Evolutionary conservation across 2,329 filamentous ascomycete species (phyloP), one percentile per base, ranked within the genome.

Genomic region (Magnaporthales sp.): DNA sequence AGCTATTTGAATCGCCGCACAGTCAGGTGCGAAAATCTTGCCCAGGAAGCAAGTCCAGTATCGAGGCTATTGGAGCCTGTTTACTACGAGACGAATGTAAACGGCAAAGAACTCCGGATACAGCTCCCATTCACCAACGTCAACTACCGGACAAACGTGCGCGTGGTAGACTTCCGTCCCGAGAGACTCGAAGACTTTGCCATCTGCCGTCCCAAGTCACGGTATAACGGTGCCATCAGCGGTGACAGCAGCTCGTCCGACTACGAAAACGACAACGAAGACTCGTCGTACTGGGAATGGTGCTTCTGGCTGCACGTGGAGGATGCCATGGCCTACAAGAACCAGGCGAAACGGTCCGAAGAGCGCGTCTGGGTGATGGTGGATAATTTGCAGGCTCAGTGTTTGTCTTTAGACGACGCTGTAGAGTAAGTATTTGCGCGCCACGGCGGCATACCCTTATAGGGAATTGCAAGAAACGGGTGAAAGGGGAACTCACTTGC

Each of bases 121-220:
- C 70, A 71, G n/a, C 71, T 93, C 0, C 91, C 93, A 0, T 96
- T 96, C 72, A 82, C 88, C 67, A 92, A 93, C 72, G 79, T 84
- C 67, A 90, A 87, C 58, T 93, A 93, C 74, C 86, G 87, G 62
- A 80, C 86, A 26, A 81, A 84, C 38, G 88, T 91, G 46, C 89
- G 91, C n/a, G 89, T 96, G 1, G 84, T 96, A 46, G 91, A 97
- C 77, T 97, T 91, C 75, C 86, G 84, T 67, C 94, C 94, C 0
- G 77, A 81, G 2, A 81, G 82, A 1, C 78, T 97, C 1, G 84
- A 88, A 69, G 86, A 94, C 67, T 97, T 97, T 74, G 81, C 90
- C 3, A 76, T 75, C 31, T 80, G 80, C 66, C 79, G 77, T 56
- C 79, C 56, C 22, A 60, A 13, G 24, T 29, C 56, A 11, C 11